These are phyloP conservation scores for Daldinia sp. DNA, from an alignment of 2,329 filamentous ascomycete species.

Conservation along the genomic window DNA sequence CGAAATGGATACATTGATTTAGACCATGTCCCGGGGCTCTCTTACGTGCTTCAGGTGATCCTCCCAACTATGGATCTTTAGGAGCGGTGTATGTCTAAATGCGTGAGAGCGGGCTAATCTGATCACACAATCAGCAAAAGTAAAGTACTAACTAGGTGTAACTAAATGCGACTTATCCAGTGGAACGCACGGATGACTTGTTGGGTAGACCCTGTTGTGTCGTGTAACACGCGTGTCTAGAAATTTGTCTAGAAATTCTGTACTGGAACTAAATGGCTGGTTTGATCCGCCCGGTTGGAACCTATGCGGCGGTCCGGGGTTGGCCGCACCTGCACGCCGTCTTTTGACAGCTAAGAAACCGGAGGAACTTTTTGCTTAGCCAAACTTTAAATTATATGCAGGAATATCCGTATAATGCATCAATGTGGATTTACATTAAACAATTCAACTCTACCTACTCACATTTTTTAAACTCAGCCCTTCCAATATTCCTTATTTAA, in stretches of 20 bases:
- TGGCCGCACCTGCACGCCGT: constrained; percentile 10
- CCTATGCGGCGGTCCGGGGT: constrained; percentile 3
- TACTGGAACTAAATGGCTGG: background rate
- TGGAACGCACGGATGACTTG: background rate
- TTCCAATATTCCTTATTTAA: background rate
- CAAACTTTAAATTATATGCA: constrained; percentile 1
- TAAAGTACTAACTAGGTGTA: background rate
- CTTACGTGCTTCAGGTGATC: background rate
- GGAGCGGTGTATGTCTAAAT: background rate
- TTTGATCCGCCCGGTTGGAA: constrained; percentile 4
- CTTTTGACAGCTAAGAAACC: background rate
- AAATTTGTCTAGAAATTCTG: background rate
- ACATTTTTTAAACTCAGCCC: background rate
- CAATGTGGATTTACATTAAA: background rate
- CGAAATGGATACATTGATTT: constrained; percentile 32
- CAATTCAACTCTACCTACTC: background rate
- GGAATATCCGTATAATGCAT: background rate
- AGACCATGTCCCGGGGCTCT: constrained; percentile 1
- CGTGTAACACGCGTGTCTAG: background rate
- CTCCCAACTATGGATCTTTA: background rate
- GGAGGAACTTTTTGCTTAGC: background rate
- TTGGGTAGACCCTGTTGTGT: background rate
- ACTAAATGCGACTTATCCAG: background rate
- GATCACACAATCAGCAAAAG: background rate
- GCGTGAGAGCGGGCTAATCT: too few species aligned